Evolutionary conservation across 768 basidiomycete genomes (phyloP), one percentile per base, ranked within the genome.

Genomic region (Hypholoma fasciculare): DNA sequence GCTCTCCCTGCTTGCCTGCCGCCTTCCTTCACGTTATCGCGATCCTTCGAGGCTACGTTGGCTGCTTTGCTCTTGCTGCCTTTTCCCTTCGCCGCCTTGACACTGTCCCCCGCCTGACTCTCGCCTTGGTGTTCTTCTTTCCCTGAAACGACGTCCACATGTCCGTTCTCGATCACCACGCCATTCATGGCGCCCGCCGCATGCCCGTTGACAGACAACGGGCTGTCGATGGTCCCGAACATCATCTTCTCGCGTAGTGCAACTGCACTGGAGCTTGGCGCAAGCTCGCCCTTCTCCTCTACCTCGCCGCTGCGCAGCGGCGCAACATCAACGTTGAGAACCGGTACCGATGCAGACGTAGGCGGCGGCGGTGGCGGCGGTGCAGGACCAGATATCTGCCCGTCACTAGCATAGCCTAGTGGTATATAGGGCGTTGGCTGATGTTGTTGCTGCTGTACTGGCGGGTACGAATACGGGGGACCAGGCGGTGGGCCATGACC

Each of bases 171-270:
- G 23, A 27, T 23, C 3, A 19, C 20, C 51, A 48, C 48, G 9
- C 27, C 42, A 52, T 46, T 34, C 5, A 38, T 19, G 13, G 37
- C 37, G 16, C 14, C 37, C 4, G 38, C 23, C 14, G 26, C 20
- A 49, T 43, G 26, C 17, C 48, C 49, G n/a, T n/a, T 50, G 20
- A 49, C 17, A 23, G 16, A 39, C 48, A 43, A 16, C 39, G 23
- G 38, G 14, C 30, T 37, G 9, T 42, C 71, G 54, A 84, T 82
- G 53, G 78, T 83, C 7, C 85, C 85, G 64, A 86, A 86, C 5
- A 82, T 72, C 40, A 86, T 76, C 51, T 71, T 70, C 61, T 68
- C 59, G 38, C 51, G 43, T 7, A 49, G 11, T 27, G 16, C 37
- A 34, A 7, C 11, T n/a, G 37, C 19, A 23, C 16, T 34, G 12